These are phyloP conservation scores for Parafenestella ontariensis DNA, from an alignment of 2,329 filamentous ascomycete genomes.

Conservation along the genomic window DNA sequence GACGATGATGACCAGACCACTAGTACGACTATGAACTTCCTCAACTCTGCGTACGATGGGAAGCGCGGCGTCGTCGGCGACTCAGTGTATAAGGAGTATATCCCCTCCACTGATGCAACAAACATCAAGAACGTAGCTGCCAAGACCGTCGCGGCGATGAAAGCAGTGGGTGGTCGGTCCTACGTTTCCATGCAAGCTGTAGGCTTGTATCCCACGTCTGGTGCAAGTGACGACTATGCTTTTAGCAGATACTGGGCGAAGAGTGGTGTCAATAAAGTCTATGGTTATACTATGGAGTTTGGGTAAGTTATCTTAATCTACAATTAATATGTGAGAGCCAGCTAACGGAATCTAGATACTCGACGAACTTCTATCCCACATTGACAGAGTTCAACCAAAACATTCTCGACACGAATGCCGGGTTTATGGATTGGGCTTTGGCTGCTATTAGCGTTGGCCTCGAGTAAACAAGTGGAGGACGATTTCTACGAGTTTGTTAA, in stretches of 20 bases:
- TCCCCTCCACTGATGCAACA: slow-evolving; percentile 43
- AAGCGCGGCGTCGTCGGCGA: slow-evolving; percentile 58
- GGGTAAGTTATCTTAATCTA: no score
- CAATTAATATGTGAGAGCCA: no score
- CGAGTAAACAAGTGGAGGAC: slow-evolving; percentile 8
- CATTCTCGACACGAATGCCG: slow-evolving; percentile 50
- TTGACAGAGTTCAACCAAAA: slow-evolving; percentile 50
- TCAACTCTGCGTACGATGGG: slow-evolving; percentile 60
- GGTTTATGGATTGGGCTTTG: slow-evolving; percentile 51
- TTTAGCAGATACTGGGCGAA: slow-evolving; percentile 47
- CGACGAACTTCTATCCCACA: slow-evolving; percentile 52
- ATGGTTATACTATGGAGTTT: slow-evolving; percentile 51
- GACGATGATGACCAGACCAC: slow-evolving; percentile 61
- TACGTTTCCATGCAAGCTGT: slow-evolving; percentile 45
- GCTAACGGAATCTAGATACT: no score
- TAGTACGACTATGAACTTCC: slow-evolving; percentile 59
- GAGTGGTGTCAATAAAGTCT: slow-evolving; percentile 48
- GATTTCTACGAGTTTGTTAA: neutral
- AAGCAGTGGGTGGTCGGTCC: slow-evolving; percentile 45
- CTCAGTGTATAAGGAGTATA: slow-evolving; percentile 61
- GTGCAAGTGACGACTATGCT: slow-evolving; percentile 50
- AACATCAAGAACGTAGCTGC: slow-evolving; percentile 44
- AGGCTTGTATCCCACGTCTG: slow-evolving; percentile 48
- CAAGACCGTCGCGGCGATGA: slow-evolving; percentile 45
- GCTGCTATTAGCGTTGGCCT: slow-evolving; percentile 44